These are phyloP conservation scores for Umbelopsis sp. DNA, from an alignment of 192 early-diverging fungal genomes.

Conservation along the genomic window DNA sequence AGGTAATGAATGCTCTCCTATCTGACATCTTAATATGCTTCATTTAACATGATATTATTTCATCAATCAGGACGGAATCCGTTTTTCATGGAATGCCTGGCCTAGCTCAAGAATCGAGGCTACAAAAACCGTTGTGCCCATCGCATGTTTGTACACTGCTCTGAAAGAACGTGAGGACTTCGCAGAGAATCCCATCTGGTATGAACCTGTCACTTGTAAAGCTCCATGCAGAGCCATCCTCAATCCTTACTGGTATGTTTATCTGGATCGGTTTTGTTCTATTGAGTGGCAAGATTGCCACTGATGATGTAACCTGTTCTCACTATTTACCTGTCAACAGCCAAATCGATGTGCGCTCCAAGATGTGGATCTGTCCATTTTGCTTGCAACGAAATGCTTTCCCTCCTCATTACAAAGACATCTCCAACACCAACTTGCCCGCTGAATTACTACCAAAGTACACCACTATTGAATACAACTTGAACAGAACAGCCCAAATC, in stretches of 20 bases:
- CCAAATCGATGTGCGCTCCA: conserved; percentile 94
- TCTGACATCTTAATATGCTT: neutral
- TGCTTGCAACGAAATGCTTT: conserved; percentile 96
- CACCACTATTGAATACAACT: conserved; percentile 96
- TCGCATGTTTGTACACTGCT: conserved; percentile 90
- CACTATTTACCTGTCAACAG: conserved; percentile 39
- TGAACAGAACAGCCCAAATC: conserved; percentile 80
- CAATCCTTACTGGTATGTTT: conserved; percentile 92
- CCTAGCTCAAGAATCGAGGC: conserved; percentile 92
- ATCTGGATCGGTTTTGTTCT: neutral
- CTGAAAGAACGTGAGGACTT: conserved; percentile 89
- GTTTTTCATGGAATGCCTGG: conserved; percentile 98
- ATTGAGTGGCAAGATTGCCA: too few relatives aligned
- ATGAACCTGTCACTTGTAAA: conserved; percentile 98
- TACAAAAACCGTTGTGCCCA: conserved; percentile 93
- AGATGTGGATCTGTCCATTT: conserved; percentile 99
- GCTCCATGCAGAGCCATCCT: conserved; percentile 93
- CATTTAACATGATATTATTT: neutral
- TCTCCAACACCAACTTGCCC: conserved; percentile 88
- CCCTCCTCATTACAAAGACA: conserved; percentile 97
- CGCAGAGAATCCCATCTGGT: conserved; percentile 74
- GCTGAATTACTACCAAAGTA: conserved; percentile 89
- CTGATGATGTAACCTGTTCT: neutral
- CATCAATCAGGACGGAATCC: conserved; percentile 74
- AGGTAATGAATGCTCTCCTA: conserved; percentile 23